Percentiles rank a stretch among this genome's conserved stretches.
Evolutionary conservation across 495 filamentous ascomycete species (phyloP).

Genomic region (Penicillium roqueforti): DNA sequence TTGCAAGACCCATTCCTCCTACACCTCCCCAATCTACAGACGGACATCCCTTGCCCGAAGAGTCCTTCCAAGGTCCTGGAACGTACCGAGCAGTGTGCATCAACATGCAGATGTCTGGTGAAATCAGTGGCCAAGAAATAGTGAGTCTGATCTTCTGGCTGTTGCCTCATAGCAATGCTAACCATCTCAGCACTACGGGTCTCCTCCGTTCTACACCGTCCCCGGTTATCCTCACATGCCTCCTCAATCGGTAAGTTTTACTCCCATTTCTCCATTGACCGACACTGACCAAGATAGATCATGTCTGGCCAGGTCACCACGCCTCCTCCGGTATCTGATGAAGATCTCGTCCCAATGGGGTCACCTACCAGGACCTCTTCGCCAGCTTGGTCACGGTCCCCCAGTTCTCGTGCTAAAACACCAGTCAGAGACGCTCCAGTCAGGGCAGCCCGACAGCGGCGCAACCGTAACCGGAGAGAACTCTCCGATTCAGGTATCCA

Average conservation of each 20-base stretch:
- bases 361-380: neutral
- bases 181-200: constrained; percentile 13
- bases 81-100: constrained; percentile 14
- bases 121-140: neutral
- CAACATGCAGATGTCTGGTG: neutral
- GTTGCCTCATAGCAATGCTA: neutral
- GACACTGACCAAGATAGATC: constrained; percentile 7
- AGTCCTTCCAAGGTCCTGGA: constrained; percentile 10
- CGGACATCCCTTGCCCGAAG: constrained; percentile 16
- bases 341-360: constrained; percentile 11
- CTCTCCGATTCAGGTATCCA: neutral
- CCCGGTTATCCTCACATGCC: constrained; percentile 5
- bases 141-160: constrained; percentile 2
- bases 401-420: constrained; percentile 2
- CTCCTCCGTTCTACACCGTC: constrained; percentile 6
- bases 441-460: constrained; percentile 4
- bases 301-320: constrained; percentile 24
- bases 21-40: constrained; percentile 29
- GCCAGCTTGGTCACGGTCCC: constrained; percentile 5
- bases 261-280: neutral
- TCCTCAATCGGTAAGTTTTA: constrained; percentile 17
- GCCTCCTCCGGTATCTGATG: constrained; percentile 24
- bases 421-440: neutral
- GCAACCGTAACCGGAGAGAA: constrained; percentile 2
- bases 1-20: constrained; percentile 19